Percentiles rank a stretch among this genome's conserved stretches.
These are phyloP conservation scores for Pythium graminicola DNA, from an alignment of 352 stramenopile genomes.

Conservation along the genomic window DNA sequence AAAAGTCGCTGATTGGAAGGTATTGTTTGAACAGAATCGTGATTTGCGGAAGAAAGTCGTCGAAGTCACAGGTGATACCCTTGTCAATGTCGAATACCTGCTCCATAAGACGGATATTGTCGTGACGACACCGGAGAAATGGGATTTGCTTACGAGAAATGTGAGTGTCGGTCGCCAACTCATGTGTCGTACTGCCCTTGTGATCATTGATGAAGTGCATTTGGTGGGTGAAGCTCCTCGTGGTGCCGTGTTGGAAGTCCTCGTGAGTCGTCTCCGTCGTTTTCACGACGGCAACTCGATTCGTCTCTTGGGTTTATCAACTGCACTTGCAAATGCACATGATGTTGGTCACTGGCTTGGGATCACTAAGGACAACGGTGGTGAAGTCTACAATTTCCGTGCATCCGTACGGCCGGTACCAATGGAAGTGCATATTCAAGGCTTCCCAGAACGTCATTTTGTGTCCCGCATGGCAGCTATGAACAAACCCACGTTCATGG, in stretches of 20 bases:
- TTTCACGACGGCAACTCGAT: constrained; percentile 95
- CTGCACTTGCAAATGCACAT: constrained; percentile 96
- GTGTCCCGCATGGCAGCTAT: constrained; percentile 96
- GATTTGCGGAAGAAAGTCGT: constrained; percentile 84
- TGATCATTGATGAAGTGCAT: constrained; percentile 97
- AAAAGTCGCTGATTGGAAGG: constrained; percentile 75
- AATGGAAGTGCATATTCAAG: constrained; percentile 96
- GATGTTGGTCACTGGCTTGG: constrained; percentile 99
- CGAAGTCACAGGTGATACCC: constrained; percentile 92
- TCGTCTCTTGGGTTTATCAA: too few species aligned
- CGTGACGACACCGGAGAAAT: constrained; percentile 92
- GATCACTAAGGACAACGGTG: constrained; percentile 82
- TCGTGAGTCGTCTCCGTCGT: constrained; percentile 93
- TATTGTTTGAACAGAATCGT: constrained; percentile 77
- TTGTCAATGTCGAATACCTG: constrained; percentile 90
- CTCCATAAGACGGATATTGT: constrained; percentile 89
- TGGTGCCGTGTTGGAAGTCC: constrained; percentile 94
- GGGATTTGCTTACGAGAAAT: constrained; percentile 93
- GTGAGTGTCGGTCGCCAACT: too few species aligned
- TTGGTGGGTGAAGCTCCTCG: constrained; percentile 90
- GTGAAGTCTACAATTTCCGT: constrained; percentile 94
- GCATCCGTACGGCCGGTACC: constrained; percentile 94
- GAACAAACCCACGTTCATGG: constrained; percentile 97
- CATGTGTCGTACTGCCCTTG: too few species aligned
- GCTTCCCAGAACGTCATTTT: constrained; percentile 98